Evolutionary conservation across 164 flowering plant genomes (phyloP).

Genomic region (Sextonia rubra): DNA sequence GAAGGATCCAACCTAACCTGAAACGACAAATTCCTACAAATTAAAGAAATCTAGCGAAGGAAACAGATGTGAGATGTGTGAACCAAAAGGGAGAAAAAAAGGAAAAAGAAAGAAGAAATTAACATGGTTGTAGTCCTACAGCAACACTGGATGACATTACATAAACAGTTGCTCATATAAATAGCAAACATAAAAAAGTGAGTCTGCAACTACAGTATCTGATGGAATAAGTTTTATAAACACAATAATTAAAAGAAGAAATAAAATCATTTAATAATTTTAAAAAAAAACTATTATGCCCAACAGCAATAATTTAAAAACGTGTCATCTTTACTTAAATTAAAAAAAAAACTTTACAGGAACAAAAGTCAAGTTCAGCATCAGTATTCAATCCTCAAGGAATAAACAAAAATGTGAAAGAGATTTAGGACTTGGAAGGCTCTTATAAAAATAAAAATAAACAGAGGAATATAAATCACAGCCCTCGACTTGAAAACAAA

Average conservation of each 20-base stretch:
- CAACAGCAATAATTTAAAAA: too few relatives aligned
- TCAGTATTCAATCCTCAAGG: neutral
- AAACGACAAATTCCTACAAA: slow-evolving; percentile 9
- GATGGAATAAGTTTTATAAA: too few relatives aligned
- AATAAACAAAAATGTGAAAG: neutral
- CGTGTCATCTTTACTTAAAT: neutral
- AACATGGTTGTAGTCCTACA: neutral
- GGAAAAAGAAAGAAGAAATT: neutral
- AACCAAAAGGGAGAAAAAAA: neutral
- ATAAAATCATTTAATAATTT: too few relatives aligned
- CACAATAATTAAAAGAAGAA: too few relatives aligned
- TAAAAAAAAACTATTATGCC: too few relatives aligned
- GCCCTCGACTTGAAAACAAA: neutral
- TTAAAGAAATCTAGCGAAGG: neutral
- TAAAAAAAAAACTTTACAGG: neutral
- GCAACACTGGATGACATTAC: neutral
- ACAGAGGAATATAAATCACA: neutral
- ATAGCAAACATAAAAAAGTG: neutral
- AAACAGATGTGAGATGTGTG: neutral
- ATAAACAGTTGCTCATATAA: neutral
- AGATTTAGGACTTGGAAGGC: neutral
- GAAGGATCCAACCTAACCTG: slow-evolving; percentile 81
- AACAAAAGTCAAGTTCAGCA: neutral
- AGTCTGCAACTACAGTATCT: too few relatives aligned
- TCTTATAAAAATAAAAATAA: too few relatives aligned